Base-by-base conservation (phyloP, 495 filamentous ascomycete genomes). In the Cercophora scortea region DNA sequence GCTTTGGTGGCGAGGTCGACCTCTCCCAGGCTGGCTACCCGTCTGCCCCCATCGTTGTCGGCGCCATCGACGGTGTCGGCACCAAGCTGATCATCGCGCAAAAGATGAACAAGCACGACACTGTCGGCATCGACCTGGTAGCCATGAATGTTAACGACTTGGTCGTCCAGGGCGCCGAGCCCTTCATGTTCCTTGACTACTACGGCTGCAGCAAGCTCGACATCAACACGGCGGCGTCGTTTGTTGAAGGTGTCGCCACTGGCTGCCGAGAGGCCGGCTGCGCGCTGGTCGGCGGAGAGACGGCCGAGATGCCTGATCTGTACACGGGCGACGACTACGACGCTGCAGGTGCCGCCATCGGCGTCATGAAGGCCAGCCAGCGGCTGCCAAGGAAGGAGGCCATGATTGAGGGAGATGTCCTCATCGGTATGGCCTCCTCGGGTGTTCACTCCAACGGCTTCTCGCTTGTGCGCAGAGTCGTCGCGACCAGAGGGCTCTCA, bases 121-220 rank as follows among this genome's bases (percentile, higher is more conserved):
- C 89, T 6, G 90, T 97, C 11, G 92, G 89, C 56, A 89, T 97
- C 60, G 93, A 98, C 66, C 79, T 98, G 11, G 94, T 97, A 2
- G 93, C 93, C 56, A 97, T 97, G 94, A 95, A 94, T 67, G 93
- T 96, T 63, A 97, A 98, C 69, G 93, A 97, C 69, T 78, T 97
- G 0, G 84, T 97, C 42, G 93, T 96, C 12, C 90, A 96, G 69
- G 93, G 93, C 47, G 93, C 93, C 1, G 86, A 92, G 64, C 88
- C 93, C 9, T 76, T 96, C 62, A 89, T 89, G 74, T 96, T 98
- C 79, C 82, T 96, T 46, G 93, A 97, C 75, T 95, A 89, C 78
- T 96, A 90, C 76, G 90, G 88, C 43, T 95, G 89, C 73, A 84
- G 85, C 62, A 85, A 84, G 64, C 81, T 97, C 18, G 81, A 93